These are phyloP conservation scores for Botrytis fabae DNA, from an alignment of 2,329 filamentous ascomycete genomes.

Conservation along the genomic window DNA sequence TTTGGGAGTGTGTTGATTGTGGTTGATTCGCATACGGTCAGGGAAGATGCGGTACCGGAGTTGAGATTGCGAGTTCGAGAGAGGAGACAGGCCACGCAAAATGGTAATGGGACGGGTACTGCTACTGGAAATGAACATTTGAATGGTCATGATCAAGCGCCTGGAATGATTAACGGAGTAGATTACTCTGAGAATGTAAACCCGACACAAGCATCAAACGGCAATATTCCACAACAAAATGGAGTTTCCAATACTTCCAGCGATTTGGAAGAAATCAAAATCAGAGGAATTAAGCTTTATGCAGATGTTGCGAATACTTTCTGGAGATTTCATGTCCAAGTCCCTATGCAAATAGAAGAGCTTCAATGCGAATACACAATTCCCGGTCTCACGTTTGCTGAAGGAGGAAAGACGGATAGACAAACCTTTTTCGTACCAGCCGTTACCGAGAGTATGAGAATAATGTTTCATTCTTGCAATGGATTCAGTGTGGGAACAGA, in stretches of 20 bases:
- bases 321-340: constrained; percentile 83
- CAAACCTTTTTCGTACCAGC: constrained; percentile 86
- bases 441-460: constrained; percentile 83
- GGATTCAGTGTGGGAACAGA: constrained; percentile 90
- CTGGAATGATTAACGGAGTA: constrained; percentile 39
- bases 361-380: constrained; percentile 78
- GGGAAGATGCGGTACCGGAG: constrained; percentile 56
- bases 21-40: constrained; percentile 64
- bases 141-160: constrained; percentile 26
- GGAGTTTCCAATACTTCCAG: background rate
- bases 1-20: constrained; percentile 85
- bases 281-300: constrained; percentile 63
- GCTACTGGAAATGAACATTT: constrained; percentile 13
- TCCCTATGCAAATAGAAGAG: constrained; percentile 72
- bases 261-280: constrained; percentile 37
- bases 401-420: constrained; percentile 54
- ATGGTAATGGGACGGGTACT: constrained; percentile 34
- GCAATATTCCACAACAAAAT: background rate
- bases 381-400: constrained; percentile 62
- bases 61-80: constrained; percentile 51
- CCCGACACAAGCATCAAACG: background rate
- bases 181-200: constrained; percentile 38
- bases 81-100: constrained; percentile 17
- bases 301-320: constrained; percentile 74
- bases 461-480: constrained; percentile 99